Conservation (phyloP, 129 eudicot genomes). For the Saposhnikovia divaricata region DNA sequence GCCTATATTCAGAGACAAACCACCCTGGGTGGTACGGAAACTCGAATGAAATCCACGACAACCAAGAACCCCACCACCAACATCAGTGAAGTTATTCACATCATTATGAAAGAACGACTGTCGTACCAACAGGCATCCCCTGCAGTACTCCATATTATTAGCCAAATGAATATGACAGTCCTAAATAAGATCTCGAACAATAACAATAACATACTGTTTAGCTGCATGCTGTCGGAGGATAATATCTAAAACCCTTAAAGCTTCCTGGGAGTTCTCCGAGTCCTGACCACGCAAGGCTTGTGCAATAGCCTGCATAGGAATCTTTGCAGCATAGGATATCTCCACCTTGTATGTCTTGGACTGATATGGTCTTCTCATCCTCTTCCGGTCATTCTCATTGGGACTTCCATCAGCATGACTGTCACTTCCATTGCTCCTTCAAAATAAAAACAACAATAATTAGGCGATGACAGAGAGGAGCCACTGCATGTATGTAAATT, state of each 20-base stretch:
- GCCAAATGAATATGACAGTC: background rate
- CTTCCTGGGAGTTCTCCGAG: constrained; percentile 79
- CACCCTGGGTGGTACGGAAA: constrained; percentile 86
- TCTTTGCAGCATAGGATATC: constrained; percentile 77
- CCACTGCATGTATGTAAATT: no score
- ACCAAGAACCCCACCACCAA: constrained; percentile 82
- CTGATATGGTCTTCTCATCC: constrained; percentile 56
- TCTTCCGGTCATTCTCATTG: constrained; percentile 51
- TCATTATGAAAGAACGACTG: constrained; percentile 90
- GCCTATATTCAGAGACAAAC: constrained; percentile 86
- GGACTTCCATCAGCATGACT: constrained; percentile 46
- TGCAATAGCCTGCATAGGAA: constrained; percentile 88
- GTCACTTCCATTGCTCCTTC: constrained; percentile 54
- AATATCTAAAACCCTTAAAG: constrained; percentile 78
- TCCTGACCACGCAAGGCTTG: constrained; percentile 81
- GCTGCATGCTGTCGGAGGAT: constrained; percentile 94
- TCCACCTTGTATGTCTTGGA: constrained; percentile 78
- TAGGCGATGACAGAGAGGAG: background rate
- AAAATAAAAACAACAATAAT: background rate
- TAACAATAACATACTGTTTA: constrained; percentile 72
- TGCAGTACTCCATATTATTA: constrained; percentile 7
- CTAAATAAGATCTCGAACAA: no score
- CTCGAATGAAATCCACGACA: constrained; percentile 93
- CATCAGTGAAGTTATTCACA: constrained; percentile 49
- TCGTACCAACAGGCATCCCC: constrained; percentile 89